These are phyloP conservation scores for Entomortierella chlamydospora DNA, from an alignment of 192 early-diverging fungal genomes.

Conservation along the genomic window DNA sequence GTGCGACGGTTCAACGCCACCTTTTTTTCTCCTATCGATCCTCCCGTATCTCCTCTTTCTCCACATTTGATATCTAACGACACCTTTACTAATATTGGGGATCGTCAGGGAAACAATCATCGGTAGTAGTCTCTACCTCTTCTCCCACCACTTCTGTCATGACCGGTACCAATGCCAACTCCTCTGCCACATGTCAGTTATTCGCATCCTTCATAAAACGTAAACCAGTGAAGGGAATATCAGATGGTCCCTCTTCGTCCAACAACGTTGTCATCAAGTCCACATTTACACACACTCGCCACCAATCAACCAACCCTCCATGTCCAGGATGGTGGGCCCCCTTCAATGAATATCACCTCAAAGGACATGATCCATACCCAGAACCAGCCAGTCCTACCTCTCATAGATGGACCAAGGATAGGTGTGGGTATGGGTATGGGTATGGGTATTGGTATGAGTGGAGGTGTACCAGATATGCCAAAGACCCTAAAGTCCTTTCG, in stretches of 20 bases:
- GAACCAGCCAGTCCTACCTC: neutral
- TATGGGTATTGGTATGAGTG: too few species aligned
- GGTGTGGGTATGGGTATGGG: constrained; percentile 17
- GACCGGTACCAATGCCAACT: neutral
- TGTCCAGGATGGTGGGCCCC: constrained; percentile 10
- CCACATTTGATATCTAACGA: too few species aligned
- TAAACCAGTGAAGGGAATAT: constrained; percentile 26
- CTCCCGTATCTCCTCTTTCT: neutral
- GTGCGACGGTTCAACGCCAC: neutral
- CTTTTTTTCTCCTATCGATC: neutral
- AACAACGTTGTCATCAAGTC: neutral
- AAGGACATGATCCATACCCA: constrained; percentile 5
- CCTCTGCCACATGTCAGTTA: neutral
- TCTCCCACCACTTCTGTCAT: neutral
- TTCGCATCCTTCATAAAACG: constrained; percentile 15
- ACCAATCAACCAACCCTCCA: constrained; percentile 1
- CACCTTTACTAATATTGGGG: constrained; percentile 10
- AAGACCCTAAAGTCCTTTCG: constrained; percentile 17
- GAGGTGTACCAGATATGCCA: constrained; percentile 1
- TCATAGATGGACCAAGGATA: neutral
- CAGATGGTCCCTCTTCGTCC: neutral
- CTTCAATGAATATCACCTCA: neutral
- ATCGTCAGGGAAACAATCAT: constrained; percentile 14
- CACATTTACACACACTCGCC: neutral
- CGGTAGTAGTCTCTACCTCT: neutral